A percentile compares a stretch with the other conserved stretches of the same genome.
phyloP scores from a whole-genome alignment of 1,139 yeast genomes.

The Diutina rugosa region DNA sequence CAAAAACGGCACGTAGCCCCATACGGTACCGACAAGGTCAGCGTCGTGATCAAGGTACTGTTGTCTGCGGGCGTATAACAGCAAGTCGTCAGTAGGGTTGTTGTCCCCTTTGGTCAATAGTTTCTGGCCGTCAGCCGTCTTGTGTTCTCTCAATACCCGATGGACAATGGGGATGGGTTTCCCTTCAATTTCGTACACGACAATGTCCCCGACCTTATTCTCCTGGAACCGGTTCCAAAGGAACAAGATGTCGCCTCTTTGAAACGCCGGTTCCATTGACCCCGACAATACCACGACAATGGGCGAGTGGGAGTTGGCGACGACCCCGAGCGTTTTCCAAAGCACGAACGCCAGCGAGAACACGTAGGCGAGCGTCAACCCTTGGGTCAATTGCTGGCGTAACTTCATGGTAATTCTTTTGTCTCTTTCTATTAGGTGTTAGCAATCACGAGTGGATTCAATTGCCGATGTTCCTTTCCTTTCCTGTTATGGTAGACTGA shows the following conservation, averaged over 20 bases:
- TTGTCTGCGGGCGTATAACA: constrained; percentile 69
- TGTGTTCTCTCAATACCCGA: constrained; percentile 80
- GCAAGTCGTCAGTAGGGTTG: constrained; percentile 83
- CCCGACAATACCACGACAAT: constrained; percentile 95
- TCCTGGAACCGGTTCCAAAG: constrained; percentile 71
- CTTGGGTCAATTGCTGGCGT: constrained; percentile 38
- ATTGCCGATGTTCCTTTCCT: too few species aligned
- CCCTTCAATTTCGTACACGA: constrained; percentile 80
- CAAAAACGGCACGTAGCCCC: constrained; percentile 79
- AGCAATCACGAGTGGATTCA: too few species aligned
- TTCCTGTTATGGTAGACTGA: too few species aligned
- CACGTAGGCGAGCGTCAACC: constrained; percentile 62
- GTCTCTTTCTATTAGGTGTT: too few species aligned
- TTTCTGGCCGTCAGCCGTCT: constrained; percentile 44
- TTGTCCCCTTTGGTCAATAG: constrained; percentile 94
- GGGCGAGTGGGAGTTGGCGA: constrained; percentile 82
- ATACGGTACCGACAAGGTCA: constrained; percentile 84
- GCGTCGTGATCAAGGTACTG: constrained; percentile 59
- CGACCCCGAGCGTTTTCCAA: constrained; percentile 74
- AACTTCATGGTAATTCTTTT: constrained; percentile 19
- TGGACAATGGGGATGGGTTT: constrained; percentile 91
- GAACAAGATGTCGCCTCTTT: constrained; percentile 88
- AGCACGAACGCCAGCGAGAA: constrained; percentile 83
- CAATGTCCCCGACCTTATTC: constrained; percentile 84
- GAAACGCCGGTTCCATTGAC: constrained; percentile 99